Conservation (phyloP, 805 yeast species). For the Torulaspora microellipsoides region DNA sequence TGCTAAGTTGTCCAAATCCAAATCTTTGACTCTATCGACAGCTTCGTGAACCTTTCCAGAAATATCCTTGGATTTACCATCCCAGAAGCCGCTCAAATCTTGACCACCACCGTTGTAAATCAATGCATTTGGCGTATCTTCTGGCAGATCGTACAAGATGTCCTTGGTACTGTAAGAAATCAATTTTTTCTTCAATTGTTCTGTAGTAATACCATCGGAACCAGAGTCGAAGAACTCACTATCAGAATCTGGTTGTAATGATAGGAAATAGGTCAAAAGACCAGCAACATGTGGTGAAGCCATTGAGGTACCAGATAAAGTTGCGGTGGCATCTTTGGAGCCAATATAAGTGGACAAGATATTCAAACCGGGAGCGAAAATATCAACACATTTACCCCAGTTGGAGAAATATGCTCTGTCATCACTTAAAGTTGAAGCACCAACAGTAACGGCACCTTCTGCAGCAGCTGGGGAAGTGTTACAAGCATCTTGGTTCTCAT, state of each 20-base stretch:
- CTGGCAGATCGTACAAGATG: conserved; percentile 57
- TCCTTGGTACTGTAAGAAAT: conserved; percentile 63
- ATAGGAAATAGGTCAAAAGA: conserved; percentile 79
- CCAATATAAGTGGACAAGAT: conserved; percentile 82
- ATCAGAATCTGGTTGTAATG: conserved; percentile 72
- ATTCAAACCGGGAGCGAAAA: conserved; percentile 94
- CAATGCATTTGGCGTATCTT: conserved; percentile 70
- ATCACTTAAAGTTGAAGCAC: conserved; percentile 88
- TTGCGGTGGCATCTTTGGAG: conserved; percentile 68
- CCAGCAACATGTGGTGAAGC: conserved; percentile 97
- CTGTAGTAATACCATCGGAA: conserved; percentile 52
- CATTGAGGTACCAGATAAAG: conserved; percentile 95
- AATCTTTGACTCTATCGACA: conserved; percentile 5
- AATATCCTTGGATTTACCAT: conserved; percentile 12
- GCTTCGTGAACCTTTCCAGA: conserved; percentile 2
- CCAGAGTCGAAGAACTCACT: conserved; percentile 58
- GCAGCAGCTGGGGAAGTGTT: conserved; percentile 88
- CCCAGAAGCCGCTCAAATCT: conserved; percentile 64
- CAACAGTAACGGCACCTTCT: conserved; percentile 81
- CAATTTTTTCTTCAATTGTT: conserved; percentile 70
- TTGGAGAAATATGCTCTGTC: conserved; percentile 93
- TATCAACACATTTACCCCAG: conserved; percentile 93
- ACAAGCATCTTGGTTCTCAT: conserved; percentile 91
- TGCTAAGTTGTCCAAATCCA: conserved; percentile 14
- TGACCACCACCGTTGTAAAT: conserved; percentile 82